Base-by-base conservation (phyloP, 2,329 filamentous ascomycete genomes). In the Sporothrix sp. region DNA sequence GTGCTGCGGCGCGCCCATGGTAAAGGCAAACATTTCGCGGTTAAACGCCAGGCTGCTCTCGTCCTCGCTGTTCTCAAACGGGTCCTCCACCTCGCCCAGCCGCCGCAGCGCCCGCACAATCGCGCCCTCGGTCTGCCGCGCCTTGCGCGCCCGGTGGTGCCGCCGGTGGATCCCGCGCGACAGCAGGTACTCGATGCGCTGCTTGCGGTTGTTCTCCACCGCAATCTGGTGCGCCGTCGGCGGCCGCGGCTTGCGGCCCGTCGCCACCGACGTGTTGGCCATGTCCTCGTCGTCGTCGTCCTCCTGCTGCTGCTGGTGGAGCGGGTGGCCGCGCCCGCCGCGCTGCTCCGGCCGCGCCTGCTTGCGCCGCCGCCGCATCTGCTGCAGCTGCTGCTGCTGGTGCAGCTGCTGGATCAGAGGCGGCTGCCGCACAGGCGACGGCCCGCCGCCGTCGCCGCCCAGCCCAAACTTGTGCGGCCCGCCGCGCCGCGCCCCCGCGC, bases 141-240 rank as follows among this genome's bases (percentile, higher is more conserved):
- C 61, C 58, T 81, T 81, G 42, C 80, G 78, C 11, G 81, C 76
- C 50, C 71, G 71, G 61, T 81, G 78, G 60, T 89, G 83, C 47
- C 79, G 72, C 56, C 73, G 75, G 44, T 84, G 79, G 30, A 91
- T 70, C 27, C 84, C 82, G n/a, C 82, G 79, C 58, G 87, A 83
- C 14, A 93, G 76, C 47, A 88, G 86, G 59, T 89, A 84, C 60
- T 89, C 84, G n/a, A 91, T 86, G 6, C 86, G 81, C 60, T 87
- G 80, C 54, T 80, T 84, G 16, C 87, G 75, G 64, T 90, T 89
- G 50, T 82, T 78, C 64, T 89, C 85, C 1, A 93, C 84, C 0
- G 86, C 86, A 35, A 89, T 71, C 65, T 93, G 87, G 65, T 93
- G 87, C 32, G 85, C 84, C 0, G 87, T 93, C 0, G 87, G 78